Evolutionary conservation across 139 green algal species (phyloP), one percentile per base, ranked within the genome.

Genomic region (Tetradesmus lagerheimii): DNA sequence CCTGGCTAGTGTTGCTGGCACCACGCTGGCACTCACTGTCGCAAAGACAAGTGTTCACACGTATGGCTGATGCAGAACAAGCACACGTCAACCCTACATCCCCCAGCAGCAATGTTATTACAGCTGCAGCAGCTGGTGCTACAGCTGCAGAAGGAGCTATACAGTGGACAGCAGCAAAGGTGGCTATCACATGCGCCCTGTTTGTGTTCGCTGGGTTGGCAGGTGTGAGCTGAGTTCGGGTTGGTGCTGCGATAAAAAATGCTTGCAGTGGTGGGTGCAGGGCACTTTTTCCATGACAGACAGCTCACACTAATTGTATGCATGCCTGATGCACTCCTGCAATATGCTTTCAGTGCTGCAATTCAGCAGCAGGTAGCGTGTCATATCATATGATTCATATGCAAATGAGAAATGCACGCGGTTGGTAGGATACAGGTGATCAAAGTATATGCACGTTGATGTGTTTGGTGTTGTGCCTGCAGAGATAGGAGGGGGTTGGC

Each of bases 401-500:
- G 11, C 2, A 39, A 27, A 37, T 6, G 16, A 57, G 25, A 18
- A 37, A 23, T 83, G 77, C 16, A 80, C 74, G 43, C 0, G 74
- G 18, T 15, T 41, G 29, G 34, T 31, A 50, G 29, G 15, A 27
- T 25, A 66, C 27, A 71, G 43, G 6, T n/a, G 41, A 31, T 41
- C 27, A 27, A 50, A 53, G 8, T 11, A 23, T 5, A 14, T 41
- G 35, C 47, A n/a, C 38, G n/a, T 64, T n/a, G n/a, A n/a, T n/a
- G n/a, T n/a, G 25, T 9, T n/a, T 87, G 62, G 76, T 88, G 31
- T 43, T 31, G 66, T 45, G 29, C 23, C 15, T 74, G 45, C 91
- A 62, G 97, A 99, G 62, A 98, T 99, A 64, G 96, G 94, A 29
- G 97, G 96, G 18, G 96, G 97, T 1, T 99, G 96, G 96, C 91